Conservation (phyloP, 371 early-diverging fungal genomes). For the Lichtheimia corymbifera region DNA sequence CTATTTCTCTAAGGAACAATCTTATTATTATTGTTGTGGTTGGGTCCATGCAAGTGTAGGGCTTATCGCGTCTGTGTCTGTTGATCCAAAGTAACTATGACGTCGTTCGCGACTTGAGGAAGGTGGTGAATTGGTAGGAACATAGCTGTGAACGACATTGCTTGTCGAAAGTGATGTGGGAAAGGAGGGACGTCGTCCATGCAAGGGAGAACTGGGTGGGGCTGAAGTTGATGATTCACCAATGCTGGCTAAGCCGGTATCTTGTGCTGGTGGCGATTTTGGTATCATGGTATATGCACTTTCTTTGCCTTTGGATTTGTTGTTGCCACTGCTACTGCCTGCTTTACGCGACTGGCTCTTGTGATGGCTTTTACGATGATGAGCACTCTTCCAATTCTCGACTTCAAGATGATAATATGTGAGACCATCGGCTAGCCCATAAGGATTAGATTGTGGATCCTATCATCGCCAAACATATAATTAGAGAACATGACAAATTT, state of each 20-base stretch:
- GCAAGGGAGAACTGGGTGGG: background rate
- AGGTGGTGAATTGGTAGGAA: conserved; percentile 12
- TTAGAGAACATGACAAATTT: background rate
- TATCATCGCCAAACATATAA: background rate
- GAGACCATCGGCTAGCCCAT: conserved; percentile 62
- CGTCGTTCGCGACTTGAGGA: conserved; percentile 10
- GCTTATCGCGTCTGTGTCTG: background rate
- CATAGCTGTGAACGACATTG: conserved; percentile 23
- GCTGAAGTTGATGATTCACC: background rate
- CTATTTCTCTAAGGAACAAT: conserved; percentile 1
- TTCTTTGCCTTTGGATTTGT: conserved; percentile 7
- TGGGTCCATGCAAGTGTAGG: conserved; percentile 1
- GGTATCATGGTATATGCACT: background rate
- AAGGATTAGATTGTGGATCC: conserved; percentile 58
- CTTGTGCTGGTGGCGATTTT: conserved; percentile 9
- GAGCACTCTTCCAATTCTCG: conserved; percentile 43
- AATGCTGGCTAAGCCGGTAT: conserved; percentile 25
- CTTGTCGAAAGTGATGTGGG: conserved; percentile 17
- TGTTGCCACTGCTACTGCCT: background rate
- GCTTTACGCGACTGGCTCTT: background rate
- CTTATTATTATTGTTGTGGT: background rate
- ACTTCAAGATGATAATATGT: conserved; percentile 63
- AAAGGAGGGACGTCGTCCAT: conserved; percentile 5
- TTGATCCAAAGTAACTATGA: conserved; percentile 8
- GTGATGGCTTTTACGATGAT: conserved; percentile 13